phyloP scores from a whole-genome alignment of 805 yeast genomes.

The Candida odintsovae region DNA sequence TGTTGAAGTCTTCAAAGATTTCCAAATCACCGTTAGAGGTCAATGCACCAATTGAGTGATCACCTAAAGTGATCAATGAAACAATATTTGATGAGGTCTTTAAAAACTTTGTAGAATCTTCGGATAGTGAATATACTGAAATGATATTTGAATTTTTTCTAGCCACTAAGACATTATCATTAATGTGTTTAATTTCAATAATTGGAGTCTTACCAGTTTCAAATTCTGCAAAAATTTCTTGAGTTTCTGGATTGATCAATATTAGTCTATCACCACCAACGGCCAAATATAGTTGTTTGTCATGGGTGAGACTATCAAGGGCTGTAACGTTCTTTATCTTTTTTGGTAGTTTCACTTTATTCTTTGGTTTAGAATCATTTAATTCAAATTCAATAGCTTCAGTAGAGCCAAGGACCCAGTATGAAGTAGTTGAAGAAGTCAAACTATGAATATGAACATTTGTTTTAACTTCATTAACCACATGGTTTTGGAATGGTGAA shows the following conservation, averaged over 20 bases:
- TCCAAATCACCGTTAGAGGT: neutral
- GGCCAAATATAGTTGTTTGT: neutral
- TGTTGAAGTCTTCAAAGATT: neutral
- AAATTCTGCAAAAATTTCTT: neutral
- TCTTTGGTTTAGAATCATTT: neutral
- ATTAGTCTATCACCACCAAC: neutral
- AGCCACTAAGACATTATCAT: neutral
- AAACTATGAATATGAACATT: slow-evolving; percentile 5
- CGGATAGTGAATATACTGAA: neutral
- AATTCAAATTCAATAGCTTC: neutral
- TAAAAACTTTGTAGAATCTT: neutral
- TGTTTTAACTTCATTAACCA: slow-evolving; percentile 30
- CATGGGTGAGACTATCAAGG: neutral
- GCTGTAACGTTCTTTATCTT: neutral
- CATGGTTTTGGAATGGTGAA: slow-evolving; percentile 37
- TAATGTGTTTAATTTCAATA: neutral
- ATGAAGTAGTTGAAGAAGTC: neutral
- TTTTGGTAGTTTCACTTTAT: neutral
- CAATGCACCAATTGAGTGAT: neutral
- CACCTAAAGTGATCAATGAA: neutral
- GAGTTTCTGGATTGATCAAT: neutral
- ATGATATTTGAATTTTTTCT: neutral
- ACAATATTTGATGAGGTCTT: neutral
- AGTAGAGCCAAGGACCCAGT: neutral
- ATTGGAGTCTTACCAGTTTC: neutral